Percentiles rank a stretch among this genome's conserved stretches.
Conservation (phyloP, 192 early-diverging fungal genomes). For the Phycomyces blakesleeanus region DNA sequence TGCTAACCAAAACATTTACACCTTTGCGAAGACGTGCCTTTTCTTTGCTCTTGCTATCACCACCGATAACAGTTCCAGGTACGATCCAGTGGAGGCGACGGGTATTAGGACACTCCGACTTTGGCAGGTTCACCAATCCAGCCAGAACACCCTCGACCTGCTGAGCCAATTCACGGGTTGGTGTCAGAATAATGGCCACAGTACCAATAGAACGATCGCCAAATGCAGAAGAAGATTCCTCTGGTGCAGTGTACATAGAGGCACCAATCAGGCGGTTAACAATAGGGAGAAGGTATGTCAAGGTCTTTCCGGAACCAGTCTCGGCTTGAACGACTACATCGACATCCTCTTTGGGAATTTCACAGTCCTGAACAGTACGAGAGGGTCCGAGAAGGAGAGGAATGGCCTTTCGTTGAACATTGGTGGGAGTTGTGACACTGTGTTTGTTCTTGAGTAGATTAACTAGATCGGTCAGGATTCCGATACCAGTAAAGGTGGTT, state of each 20-base stretch:
- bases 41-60: slow-evolving; percentile 78
- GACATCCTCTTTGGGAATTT: slow-evolving; percentile 42
- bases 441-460: slow-evolving; percentile 69
- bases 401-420: slow-evolving; percentile 84
- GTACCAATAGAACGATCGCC: slow-evolving; percentile 72
- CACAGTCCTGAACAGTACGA: slow-evolving; percentile 39
- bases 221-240: slow-evolving; percentile 32
- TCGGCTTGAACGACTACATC: slow-evolving; percentile 93
- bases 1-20: slow-evolving; percentile 84
- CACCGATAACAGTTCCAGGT: slow-evolving; percentile 77
- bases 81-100: slow-evolving; percentile 73
- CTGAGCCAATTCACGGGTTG: slow-evolving; percentile 97
- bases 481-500: slow-evolving; percentile 71
- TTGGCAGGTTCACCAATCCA: slow-evolving; percentile 58
- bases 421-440: slow-evolving; percentile 75
- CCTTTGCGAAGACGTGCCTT: slow-evolving; percentile 84
- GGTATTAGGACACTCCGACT: slow-evolving; percentile 36
- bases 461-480: slow-evolving; percentile 68
- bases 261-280: slow-evolving; percentile 80
- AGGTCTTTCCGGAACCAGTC: slow-evolving; percentile 97
- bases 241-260: slow-evolving; percentile 33
- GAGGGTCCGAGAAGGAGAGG: slow-evolving; percentile 63
- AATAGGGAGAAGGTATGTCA: slow-evolving; percentile 92
- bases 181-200: slow-evolving; percentile 88
- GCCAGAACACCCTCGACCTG: slow-evolving; percentile 84